Percentiles rank a stretch among this genome's conserved stretches.
phyloP scores from a whole-genome alignment of 257 asterid genomes.

The Plantago elongata region DNA sequence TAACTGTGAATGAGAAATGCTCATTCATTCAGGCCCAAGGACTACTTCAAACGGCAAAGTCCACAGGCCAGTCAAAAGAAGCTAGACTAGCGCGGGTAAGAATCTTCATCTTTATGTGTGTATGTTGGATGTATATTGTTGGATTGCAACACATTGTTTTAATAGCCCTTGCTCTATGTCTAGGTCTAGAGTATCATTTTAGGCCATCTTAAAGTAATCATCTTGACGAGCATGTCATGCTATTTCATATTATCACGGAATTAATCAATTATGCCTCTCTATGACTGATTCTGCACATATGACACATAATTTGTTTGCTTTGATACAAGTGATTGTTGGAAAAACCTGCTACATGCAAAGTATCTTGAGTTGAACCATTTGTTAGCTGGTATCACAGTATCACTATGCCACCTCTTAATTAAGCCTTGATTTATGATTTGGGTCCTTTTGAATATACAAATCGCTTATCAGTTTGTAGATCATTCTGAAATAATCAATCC shows the following conservation, averaged over 20 bases:
- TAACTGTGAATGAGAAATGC: constrained; percentile 27
- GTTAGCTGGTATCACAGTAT: too few species aligned
- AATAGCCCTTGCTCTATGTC: background rate
- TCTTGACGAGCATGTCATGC: background rate
- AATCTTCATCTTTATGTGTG: constrained; percentile 14
- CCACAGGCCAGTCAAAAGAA: constrained; percentile 96
- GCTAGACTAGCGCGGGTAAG: constrained; percentile 97
- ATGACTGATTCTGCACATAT: too few species aligned
- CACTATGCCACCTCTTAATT: too few species aligned
- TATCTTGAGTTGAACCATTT: background rate
- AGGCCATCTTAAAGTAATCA: background rate
- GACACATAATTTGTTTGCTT: too few species aligned
- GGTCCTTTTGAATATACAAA: constrained; percentile 4
- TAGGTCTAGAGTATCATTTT: background rate
- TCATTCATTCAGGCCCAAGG: constrained; percentile 81
- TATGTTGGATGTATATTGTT: constrained; percentile 13
- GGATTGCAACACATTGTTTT: background rate
- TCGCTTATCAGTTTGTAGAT: background rate
- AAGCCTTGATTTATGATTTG: constrained; percentile 11
- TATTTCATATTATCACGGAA: background rate
- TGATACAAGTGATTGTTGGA: background rate
- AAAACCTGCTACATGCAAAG: background rate
- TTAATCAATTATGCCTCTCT: too few species aligned
- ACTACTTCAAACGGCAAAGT: constrained; percentile 71
- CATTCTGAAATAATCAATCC: background rate